phyloP scores from a whole-genome alignment of 345 rosid species.

The Physaria fendleri region DNA sequence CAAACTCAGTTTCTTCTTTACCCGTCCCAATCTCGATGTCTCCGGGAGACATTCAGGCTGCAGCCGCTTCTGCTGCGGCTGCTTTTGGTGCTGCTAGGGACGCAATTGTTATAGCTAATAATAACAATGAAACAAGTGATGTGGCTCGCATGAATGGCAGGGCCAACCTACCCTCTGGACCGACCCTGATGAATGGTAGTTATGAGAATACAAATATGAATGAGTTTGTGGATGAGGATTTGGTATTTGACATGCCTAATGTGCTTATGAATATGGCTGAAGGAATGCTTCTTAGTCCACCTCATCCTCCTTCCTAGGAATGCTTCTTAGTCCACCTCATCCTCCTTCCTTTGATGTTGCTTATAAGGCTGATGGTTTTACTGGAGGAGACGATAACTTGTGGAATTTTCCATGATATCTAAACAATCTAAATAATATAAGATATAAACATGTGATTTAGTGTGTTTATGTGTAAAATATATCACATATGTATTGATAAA shows the following conservation, averaged over 20 bases:
- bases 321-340: no score
- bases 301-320: no score
- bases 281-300: constrained; percentile 99
- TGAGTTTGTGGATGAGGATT: constrained; percentile 70
- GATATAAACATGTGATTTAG: neutral
- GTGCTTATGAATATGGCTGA: constrained; percentile 83
- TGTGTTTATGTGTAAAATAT: constrained; percentile 2
- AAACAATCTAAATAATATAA: neutral
- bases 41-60: constrained; percentile 78
- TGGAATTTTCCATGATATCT: constrained; percentile 56
- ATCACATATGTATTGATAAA: neutral
- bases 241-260: constrained; percentile 91
- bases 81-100: constrained; percentile 85
- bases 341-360: constrained; percentile 30
- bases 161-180: no score
- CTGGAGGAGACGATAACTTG: constrained; percentile 36
- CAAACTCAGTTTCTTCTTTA: constrained; percentile 60
- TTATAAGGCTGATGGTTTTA: constrained; percentile 29
- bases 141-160: constrained; percentile 1
- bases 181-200: no score
- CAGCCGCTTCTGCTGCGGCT: constrained; percentile 83
- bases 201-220: constrained; percentile 9
- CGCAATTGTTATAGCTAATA: constrained; percentile 31
- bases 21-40: constrained; percentile 73
- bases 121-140: neutral